A percentile compares a stretch with the other conserved stretches of the same genome.
Conservation (phyloP, 257 asterid species). For the Dorcoceras hygrometricum region DNA sequence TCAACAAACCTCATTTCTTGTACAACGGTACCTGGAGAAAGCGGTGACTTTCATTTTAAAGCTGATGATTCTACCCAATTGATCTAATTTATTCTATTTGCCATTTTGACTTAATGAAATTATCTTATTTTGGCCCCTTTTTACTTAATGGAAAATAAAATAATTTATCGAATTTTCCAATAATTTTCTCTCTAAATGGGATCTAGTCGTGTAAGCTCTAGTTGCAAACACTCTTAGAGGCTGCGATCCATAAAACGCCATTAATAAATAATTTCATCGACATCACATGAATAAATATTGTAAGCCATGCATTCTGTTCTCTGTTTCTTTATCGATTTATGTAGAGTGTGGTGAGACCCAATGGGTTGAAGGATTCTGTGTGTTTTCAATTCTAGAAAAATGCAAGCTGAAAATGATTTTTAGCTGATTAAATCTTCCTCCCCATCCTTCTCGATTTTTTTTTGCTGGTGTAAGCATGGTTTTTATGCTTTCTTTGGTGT, state of each 20-base stretch:
- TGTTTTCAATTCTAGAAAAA: too few species aligned
- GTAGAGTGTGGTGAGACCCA: background rate
- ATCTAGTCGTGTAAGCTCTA: background rate
- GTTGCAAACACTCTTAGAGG: conserved; percentile 1
- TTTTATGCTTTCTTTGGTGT: conserved; percentile 3
- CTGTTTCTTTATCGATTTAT: conserved; percentile 4
- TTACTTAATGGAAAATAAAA: too few species aligned
- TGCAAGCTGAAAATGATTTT: conserved; percentile 22
- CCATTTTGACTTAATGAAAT: background rate
- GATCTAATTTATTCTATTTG: background rate
- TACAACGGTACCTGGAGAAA: conserved; percentile 4
- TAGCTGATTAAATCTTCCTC: conserved; percentile 8
- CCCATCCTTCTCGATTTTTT: background rate
- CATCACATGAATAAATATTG: background rate
- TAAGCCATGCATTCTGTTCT: conserved; percentile 8
- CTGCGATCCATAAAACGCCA: background rate
- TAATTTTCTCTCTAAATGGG: background rate
- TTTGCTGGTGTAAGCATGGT: background rate
- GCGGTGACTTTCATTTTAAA: conserved; percentile 12
- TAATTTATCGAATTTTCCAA: background rate
- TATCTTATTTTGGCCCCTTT: background rate
- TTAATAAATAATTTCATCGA: conserved; percentile 6
- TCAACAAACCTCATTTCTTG: background rate
- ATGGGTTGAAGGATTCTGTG: background rate
- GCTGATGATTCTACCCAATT: background rate